Conservation (phyloP, 768 basidiomycete species). For the Phlebiopsis gigantea region DNA sequence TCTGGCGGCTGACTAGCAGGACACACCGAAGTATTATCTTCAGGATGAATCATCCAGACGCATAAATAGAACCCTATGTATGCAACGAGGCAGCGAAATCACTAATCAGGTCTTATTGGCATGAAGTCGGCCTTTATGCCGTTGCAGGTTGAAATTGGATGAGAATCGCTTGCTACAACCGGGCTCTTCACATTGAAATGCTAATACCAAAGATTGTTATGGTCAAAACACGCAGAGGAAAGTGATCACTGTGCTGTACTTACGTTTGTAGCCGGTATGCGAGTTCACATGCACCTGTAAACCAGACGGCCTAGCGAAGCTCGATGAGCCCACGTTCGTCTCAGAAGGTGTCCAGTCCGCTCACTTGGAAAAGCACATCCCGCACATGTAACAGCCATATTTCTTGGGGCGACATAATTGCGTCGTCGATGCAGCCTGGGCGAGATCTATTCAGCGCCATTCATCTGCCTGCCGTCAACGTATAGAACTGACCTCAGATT, state of each 20-base stretch:
- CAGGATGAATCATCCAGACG: background rate
- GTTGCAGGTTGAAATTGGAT: background rate
- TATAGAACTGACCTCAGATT: background rate
- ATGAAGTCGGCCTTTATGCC: background rate
- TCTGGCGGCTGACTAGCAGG: background rate
- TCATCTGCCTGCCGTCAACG: background rate
- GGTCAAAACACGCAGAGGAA: background rate
- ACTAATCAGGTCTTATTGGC: background rate
- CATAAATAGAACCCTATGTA: background rate
- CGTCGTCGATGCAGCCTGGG: background rate
- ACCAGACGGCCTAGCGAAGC: background rate
- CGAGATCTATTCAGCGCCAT: background rate
- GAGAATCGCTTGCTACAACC: background rate
- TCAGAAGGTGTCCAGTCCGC: background rate
- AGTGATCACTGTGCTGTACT: background rate
- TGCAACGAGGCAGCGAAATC: background rate
- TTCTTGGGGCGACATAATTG: background rate
- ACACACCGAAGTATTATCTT: background rate
- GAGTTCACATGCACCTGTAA: background rate
- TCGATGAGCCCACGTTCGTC: background rate
- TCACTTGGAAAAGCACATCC: background rate
- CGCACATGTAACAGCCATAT: background rate
- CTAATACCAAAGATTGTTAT: background rate
- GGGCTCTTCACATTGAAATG: background rate
- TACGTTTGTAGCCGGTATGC: constrained; percentile 1